These are phyloP conservation scores for Umbelopsis sp. DNA, from an alignment of 371 early-diverging fungal species.

Conservation along the genomic window DNA sequence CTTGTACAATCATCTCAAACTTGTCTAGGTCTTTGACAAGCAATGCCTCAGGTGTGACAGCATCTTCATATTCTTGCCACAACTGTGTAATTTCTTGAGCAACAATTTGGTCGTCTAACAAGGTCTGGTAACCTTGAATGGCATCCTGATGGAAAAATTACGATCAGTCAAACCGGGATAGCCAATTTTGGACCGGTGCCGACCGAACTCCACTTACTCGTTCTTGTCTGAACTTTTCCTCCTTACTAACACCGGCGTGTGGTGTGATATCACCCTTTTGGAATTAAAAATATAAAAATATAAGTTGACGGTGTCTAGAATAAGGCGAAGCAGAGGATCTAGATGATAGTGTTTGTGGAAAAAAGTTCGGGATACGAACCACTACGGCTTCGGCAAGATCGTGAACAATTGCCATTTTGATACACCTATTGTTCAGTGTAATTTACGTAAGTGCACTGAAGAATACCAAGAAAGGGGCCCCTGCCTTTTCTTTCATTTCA, in stretches of 20 bases:
- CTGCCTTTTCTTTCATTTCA: background rate
- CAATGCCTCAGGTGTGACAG: slow-evolving; percentile 74
- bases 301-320: background rate
- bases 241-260: slow-evolving; percentile 74
- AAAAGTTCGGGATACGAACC: slow-evolving; percentile 33
- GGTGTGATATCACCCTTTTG: slow-evolving; percentile 91
- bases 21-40: slow-evolving; percentile 93
- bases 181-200: background rate
- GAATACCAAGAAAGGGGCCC: slow-evolving; percentile 3
- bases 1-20: slow-evolving; percentile 94
- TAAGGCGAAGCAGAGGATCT: background rate
- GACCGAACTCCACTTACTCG: slow-evolving; percentile 38
- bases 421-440: slow-evolving; percentile 50
- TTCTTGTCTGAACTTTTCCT: slow-evolving; percentile 79
- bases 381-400: slow-evolving; percentile 91
- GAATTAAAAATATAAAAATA: background rate
- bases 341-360: background rate
- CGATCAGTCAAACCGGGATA: background rate
- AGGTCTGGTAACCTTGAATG: slow-evolving; percentile 66
- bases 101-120: slow-evolving; percentile 61
- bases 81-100: slow-evolving; percentile 74
- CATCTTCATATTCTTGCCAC: slow-evolving; percentile 92
- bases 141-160: slow-evolving; percentile 51
- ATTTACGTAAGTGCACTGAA: background rate
- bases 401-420: slow-evolving; percentile 91